These are phyloP conservation scores for Sarcocystis neurona DNA, from an alignment of 169 alveolate species.

Conservation along the genomic window DNA sequence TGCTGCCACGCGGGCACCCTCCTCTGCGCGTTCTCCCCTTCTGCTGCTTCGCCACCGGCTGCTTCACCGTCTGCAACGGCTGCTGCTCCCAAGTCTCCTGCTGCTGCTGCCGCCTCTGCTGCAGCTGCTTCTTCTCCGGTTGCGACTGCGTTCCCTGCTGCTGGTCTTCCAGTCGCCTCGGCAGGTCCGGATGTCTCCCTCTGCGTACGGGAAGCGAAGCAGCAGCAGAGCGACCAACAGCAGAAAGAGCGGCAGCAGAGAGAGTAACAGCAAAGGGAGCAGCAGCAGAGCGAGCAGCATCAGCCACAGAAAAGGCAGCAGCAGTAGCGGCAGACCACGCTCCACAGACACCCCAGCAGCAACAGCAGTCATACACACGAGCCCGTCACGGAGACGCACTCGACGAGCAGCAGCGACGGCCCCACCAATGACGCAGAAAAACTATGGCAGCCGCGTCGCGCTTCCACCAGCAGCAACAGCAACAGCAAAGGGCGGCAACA, in stretches of 20 bases:
- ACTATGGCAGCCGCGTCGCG: neutral
- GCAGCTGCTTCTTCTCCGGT: slow-evolving; percentile 26
- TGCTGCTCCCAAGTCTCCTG: slow-evolving; percentile 21
- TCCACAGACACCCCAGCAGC: too few relatives aligned
- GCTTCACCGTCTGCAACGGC: neutral
- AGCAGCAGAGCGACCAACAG: too few relatives aligned
- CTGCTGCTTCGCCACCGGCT: neutral
- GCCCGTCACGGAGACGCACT: too few relatives aligned
- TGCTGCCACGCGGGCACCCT: slow-evolving; percentile 40
- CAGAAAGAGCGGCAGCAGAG: too few relatives aligned
- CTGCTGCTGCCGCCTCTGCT: neutral
- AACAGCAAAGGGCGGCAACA: neutral
- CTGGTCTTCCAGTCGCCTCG: neutral
- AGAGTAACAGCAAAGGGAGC: too few relatives aligned
- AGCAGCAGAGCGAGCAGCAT: too few relatives aligned
- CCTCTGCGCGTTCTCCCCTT: neutral
- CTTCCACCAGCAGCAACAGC: neutral
- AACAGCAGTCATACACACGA: too few relatives aligned
- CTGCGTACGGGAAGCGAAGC: too few relatives aligned
- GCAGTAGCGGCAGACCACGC: too few relatives aligned
- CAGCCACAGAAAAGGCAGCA: too few relatives aligned
- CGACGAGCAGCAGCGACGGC: too few relatives aligned
- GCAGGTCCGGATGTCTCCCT: slow-evolving; percentile 22
- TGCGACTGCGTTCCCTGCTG: neutral
- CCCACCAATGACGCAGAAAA: too few relatives aligned